phyloP scores from a whole-genome alignment of 2,329 filamentous ascomycete species.

The Tolypocladium tundrense region DNA sequence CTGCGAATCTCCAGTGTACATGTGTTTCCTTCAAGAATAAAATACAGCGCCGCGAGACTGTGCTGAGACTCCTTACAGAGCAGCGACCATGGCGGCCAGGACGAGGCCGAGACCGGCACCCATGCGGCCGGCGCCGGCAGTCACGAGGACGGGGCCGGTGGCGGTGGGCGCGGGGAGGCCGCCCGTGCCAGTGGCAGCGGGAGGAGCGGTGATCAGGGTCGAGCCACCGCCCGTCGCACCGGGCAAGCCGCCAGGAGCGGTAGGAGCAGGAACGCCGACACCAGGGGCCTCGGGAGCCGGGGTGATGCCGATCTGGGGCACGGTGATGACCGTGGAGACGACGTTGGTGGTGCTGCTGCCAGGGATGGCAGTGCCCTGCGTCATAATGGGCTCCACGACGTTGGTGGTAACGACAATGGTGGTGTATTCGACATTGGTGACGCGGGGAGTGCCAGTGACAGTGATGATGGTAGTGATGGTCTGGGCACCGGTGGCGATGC shows the following conservation, averaged over 20 bases:
- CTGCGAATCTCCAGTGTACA: neutral
- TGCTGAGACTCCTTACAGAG: constrained; percentile 28
- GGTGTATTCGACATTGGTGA: constrained; percentile 38
- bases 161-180: constrained; percentile 23
- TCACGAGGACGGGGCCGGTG: constrained; percentile 22
- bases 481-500: constrained; percentile 67
- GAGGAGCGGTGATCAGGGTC: constrained; percentile 1
- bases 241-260: constrained; percentile 1
- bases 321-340: constrained; percentile 40
- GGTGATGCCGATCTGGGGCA: constrained; percentile 43
- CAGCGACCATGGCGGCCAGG: constrained; percentile 31
- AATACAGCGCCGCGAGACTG: neutral
- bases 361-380: neutral
- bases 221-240: constrained; percentile 7
- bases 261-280: constrained; percentile 7
- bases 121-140: constrained; percentile 28
- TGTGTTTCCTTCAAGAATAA: neutral
- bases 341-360: constrained; percentile 33
- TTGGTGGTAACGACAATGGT: constrained; percentile 37
- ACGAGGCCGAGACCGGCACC: constrained; percentile 35
- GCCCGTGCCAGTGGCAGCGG: constrained; percentile 19
- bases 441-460: constrained; percentile 38
- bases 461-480: constrained; percentile 51
- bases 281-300: constrained; percentile 12
- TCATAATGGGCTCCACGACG: constrained; percentile 27